A percentile compares a stretch with the other conserved stretches of the same genome.
phyloP scores from a whole-genome alignment of 306 rosid genomes.

The Sphenostylis stenocarpa region DNA sequence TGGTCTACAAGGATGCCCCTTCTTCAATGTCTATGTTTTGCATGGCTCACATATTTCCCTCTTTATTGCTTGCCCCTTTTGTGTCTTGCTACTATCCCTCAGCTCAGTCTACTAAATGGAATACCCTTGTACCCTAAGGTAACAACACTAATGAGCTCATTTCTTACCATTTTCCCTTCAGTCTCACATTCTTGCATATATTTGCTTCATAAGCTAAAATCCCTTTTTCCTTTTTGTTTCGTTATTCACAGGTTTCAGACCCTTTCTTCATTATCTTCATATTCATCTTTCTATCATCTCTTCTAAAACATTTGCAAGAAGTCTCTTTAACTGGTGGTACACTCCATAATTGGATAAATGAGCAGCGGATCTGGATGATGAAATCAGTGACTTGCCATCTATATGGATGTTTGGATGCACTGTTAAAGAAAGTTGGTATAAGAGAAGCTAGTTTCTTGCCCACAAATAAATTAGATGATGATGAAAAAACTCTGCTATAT shows the following conservation, averaged over 20 bases:
- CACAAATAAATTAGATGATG: slow-evolving; percentile 58
- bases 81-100: slow-evolving; percentile 66
- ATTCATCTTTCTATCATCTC: slow-evolving; percentile 52
- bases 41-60: slow-evolving; percentile 44
- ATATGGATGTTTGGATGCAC: slow-evolving; percentile 59
- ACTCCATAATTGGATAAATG: slow-evolving; percentile 50
- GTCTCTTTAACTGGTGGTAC: slow-evolving; percentile 53
- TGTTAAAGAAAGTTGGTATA: slow-evolving; percentile 52
- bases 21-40: slow-evolving; percentile 52
- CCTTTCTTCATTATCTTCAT: slow-evolving; percentile 38
- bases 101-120: slow-evolving; percentile 56
- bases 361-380: slow-evolving; percentile 76
- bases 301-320: slow-evolving; percentile 44
- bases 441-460: slow-evolving; percentile 59
- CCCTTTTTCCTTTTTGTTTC: background rate
- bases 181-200: background rate
- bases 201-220: slow-evolving; percentile 3
- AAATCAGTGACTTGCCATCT: slow-evolving; percentile 48
- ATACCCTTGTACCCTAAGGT: slow-evolving; percentile 72
- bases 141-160: slow-evolving; percentile 10
- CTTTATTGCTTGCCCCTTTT: slow-evolving; percentile 50
- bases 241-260: slow-evolving; percentile 50
- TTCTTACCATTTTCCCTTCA: background rate
- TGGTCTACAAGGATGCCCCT: slow-evolving; percentile 47
- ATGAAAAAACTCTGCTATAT: slow-evolving; percentile 46